phyloP scores from a whole-genome alignment of 1,284 basidiomycete genomes.

The Coniferiporia sulphurascens region DNA sequence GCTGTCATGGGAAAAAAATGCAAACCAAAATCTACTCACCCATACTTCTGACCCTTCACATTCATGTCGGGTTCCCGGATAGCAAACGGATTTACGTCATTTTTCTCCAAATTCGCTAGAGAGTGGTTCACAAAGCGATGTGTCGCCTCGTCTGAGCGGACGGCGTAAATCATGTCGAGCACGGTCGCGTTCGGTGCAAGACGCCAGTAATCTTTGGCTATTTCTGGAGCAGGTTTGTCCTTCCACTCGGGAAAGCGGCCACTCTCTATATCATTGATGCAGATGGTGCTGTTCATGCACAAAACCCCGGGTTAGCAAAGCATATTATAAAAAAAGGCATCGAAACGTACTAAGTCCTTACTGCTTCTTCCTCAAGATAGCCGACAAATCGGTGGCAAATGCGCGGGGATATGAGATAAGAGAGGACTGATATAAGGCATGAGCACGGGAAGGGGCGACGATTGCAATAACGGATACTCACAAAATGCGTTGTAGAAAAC shows the following conservation, averaged over 20 bases:
- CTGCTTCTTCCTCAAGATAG: conserved; percentile 94
- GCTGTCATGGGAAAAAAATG: conserved; percentile 2
- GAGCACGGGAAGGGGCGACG: background rate
- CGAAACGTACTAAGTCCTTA: conserved; percentile 67
- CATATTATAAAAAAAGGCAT: background rate
- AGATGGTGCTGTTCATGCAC: conserved; percentile 56
- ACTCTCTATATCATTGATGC: conserved; percentile 80
- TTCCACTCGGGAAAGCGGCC: conserved; percentile 88
- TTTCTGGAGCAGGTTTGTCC: conserved; percentile 72
- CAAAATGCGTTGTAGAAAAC: conserved; percentile 92
- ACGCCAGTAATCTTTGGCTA: conserved; percentile 95
- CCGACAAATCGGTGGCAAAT: conserved; percentile 93
- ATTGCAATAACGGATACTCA: conserved; percentile 31
- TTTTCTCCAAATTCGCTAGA: conserved; percentile 76
- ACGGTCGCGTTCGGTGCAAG: conserved; percentile 69
- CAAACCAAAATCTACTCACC: conserved; percentile 52
- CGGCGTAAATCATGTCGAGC: conserved; percentile 85
- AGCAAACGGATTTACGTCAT: conserved; percentile 90
- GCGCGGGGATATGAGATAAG: conserved; percentile 79
- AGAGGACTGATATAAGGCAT: conserved; percentile 48
- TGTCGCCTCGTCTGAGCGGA: conserved; percentile 89
- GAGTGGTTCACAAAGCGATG: conserved; percentile 94
- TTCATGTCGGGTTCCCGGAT: conserved; percentile 85
- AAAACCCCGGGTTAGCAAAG: background rate
- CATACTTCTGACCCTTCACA: conserved; percentile 69